These are phyloP conservation scores for Umbilicus rupestris DNA, from an alignment of 164 flowering plant genomes.

Conservation along the genomic window DNA sequence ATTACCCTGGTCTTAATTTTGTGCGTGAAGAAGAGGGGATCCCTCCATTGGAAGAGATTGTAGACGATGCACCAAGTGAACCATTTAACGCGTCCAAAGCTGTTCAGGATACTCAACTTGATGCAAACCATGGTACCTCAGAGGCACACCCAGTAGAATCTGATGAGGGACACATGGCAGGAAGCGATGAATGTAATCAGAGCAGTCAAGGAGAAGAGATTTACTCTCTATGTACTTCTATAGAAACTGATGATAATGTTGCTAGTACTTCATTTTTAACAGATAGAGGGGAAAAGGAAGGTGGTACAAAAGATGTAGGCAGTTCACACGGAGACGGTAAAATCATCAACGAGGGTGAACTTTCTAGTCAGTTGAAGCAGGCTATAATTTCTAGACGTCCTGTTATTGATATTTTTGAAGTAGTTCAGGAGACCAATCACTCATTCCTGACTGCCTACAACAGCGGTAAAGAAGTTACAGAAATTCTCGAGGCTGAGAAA, in stretches of 20 bases:
- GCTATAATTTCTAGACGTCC: not conserved
- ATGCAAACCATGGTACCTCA: not conserved
- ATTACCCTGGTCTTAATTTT: not conserved
- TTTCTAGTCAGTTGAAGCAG: not conserved
- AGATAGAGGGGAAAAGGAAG: no score
- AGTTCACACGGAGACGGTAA: not conserved
- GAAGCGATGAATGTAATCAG: not conserved
- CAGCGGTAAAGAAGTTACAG: slow-evolving; percentile 12
- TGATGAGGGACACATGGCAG: not conserved
- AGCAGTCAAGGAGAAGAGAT: not conserved
- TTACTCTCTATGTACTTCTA: not conserved
- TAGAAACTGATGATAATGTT: not conserved
- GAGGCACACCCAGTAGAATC: not conserved
- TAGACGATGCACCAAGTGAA: not conserved
- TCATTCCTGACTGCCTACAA: slow-evolving; percentile 7
- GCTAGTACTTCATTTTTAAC: not conserved
- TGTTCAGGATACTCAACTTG: not conserved
- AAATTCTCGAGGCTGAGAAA: slow-evolving; percentile 13
- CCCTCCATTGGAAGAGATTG: slow-evolving; percentile 17
- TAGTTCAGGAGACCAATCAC: slow-evolving; percentile 6
- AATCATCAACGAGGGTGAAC: not conserved
- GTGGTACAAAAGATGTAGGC: not conserved
- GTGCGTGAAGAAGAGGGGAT: slow-evolving; percentile 14
- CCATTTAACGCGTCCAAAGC: not conserved
- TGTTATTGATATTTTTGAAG: not conserved